Percentiles rank a stretch among this genome's conserved stretches.
phyloP scores from a whole-genome alignment of 129 eudicot genomes.

The Tanacetum coccineum region DNA sequence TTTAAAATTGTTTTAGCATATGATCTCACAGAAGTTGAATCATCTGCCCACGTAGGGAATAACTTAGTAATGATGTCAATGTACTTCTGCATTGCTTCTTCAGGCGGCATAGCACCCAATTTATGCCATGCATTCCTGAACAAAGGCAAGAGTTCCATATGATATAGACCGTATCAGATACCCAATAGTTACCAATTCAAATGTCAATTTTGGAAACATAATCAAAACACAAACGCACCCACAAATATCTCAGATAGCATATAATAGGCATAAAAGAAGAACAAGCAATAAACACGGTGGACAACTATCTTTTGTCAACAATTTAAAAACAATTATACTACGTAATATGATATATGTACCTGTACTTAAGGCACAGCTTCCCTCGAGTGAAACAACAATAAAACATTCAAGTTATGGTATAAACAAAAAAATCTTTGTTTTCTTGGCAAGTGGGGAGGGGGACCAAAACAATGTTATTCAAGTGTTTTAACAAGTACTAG shows the following conservation, averaged over 20 bases:
- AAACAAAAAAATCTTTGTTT: not conserved
- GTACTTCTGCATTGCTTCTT: slow-evolving; percentile 95
- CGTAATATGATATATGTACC: not conserved
- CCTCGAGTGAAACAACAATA: not conserved
- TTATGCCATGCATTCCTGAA: slow-evolving; percentile 92
- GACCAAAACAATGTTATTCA: not conserved
- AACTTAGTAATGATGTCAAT: slow-evolving; percentile 63
- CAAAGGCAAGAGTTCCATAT: not conserved
- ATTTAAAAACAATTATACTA: too few relatives aligned
- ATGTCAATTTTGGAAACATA: not conserved
- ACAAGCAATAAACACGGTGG: not conserved
- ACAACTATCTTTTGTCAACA: not conserved
- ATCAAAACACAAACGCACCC: slow-evolving; percentile 1
- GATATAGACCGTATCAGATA: not conserved
- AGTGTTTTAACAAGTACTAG: too few relatives aligned
- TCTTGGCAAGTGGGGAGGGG: not conserved
- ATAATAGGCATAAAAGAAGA: not conserved
- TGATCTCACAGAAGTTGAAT: slow-evolving; percentile 54
- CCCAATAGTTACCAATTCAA: slow-evolving; percentile 13
- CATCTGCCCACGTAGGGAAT: slow-evolving; percentile 71
- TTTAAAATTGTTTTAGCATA: not conserved
- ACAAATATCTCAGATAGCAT: not conserved
- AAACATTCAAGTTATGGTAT: not conserved
- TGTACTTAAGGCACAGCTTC: not conserved
- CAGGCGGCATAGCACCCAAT: slow-evolving; percentile 82